Conservation (phyloP, 2,329 filamentous ascomycete species). For the Beauveria sp. region DNA sequence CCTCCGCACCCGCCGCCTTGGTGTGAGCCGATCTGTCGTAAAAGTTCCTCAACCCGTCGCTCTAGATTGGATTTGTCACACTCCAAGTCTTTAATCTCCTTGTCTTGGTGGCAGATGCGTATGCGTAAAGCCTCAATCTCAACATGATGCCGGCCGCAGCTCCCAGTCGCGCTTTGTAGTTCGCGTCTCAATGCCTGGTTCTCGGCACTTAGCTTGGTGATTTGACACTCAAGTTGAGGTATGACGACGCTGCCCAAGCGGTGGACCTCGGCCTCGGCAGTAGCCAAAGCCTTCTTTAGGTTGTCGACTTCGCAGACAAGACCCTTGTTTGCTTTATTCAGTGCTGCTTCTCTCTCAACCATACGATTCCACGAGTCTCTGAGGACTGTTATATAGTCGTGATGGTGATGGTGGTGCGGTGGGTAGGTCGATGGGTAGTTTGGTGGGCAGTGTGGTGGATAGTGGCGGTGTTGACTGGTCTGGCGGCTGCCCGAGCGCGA, state of each 20-base stretch:
- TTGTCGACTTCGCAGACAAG: conserved; percentile 24
- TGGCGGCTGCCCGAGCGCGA: conserved; percentile 26
- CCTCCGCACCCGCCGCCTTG: conserved; percentile 15
- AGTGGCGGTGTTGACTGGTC: conserved; percentile 19
- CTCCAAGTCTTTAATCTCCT: conserved; percentile 28
- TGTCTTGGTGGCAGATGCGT: conserved; percentile 27
- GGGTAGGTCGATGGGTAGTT: not conserved
- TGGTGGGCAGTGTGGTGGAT: conserved; percentile 16
- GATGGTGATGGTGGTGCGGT: conserved; percentile 21
- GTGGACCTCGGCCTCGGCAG: conserved; percentile 28
- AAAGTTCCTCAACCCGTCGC: conserved; percentile 26
- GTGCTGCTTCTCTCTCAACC: conserved; percentile 27
- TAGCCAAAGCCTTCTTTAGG: conserved; percentile 28
- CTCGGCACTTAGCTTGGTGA: conserved; percentile 28
- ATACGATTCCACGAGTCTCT: conserved; percentile 30
- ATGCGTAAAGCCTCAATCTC: conserved; percentile 27
- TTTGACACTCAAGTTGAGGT: conserved; percentile 29
- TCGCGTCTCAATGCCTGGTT: conserved; percentile 32
- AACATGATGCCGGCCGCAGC: conserved; percentile 22
- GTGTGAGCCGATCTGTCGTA: conserved; percentile 20
- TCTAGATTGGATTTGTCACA: conserved; percentile 29
- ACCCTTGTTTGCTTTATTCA: conserved; percentile 27
- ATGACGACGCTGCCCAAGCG: conserved; percentile 25
- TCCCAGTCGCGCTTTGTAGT: conserved; percentile 25
- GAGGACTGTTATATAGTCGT: conserved; percentile 28